Conservation (phyloP, 148 eudicot genomes). For the Rhododendron williamsianum region DNA sequence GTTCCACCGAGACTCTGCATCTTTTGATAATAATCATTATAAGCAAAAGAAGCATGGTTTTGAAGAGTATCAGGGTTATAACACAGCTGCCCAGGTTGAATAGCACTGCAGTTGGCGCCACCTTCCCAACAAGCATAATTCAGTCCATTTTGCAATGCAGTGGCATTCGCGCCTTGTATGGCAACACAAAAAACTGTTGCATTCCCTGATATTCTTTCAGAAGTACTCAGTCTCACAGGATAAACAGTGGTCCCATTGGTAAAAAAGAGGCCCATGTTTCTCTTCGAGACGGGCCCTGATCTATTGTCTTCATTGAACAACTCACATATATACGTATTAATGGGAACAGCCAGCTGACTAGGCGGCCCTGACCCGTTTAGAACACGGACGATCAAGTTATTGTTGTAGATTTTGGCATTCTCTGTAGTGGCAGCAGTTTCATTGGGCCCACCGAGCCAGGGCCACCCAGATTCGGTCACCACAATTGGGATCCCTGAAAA, state of each 20-base stretch:
- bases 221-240: conserved; percentile 41
- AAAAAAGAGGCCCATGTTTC: conserved; percentile 67
- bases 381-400: conserved; percentile 69
- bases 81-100: conserved; percentile 78
- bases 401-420: conserved; percentile 69
- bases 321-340: conserved; percentile 83
- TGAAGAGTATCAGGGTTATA: conserved; percentile 69
- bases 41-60: conserved; percentile 95
- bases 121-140: conserved; percentile 97
- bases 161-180: conserved; percentile 50
- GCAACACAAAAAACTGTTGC: conserved; percentile 70
- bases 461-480: conserved; percentile 97
- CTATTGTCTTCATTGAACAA: conserved; percentile 77
- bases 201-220: conserved; percentile 35
- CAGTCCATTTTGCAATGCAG: conserved; percentile 57
- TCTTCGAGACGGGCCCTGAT: conserved; percentile 73
- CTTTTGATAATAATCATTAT: conserved; percentile 84
- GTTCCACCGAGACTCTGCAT: conserved; percentile 78
- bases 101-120: conserved; percentile 73
- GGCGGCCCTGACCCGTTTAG: conserved; percentile 85
- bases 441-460: conserved; percentile 64
- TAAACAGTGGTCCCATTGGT: conserved; percentile 74
- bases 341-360: conserved; percentile 62
- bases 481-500: conserved; percentile 68
- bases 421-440: conserved; percentile 71